Evolutionary conservation across 495 filamentous ascomycete genomes (phyloP), one percentile per base, ranked within the genome.

Genomic region (Xylaria scruposa): DNA sequence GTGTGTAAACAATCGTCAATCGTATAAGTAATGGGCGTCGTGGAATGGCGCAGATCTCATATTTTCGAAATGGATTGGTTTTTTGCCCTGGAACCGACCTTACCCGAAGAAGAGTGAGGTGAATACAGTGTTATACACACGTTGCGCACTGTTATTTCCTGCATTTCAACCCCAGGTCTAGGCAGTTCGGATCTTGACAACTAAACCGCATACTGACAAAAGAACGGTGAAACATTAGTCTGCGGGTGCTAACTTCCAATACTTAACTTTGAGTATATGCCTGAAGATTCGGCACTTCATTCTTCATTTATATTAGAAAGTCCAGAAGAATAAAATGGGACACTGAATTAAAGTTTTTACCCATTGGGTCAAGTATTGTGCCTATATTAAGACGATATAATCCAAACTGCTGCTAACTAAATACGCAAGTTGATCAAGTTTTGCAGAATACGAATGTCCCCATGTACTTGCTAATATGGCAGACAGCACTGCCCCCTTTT

Each of bases 401-500:
- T 56, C 5, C 53, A 56, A 19, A 13, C 13, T 56, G 3, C 13
- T 17, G n/a, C 26, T 29, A 1, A 29, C 8, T 17, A 31, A 4
- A 17, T 31, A 31, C 0, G 15, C 13, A 56, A 56, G 10, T 13
- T 2, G 4, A 31, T 26, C 51, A 54, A 26, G 24, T 26, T 54
- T 29, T 19, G 51, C 24, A 26, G 9, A 38, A 38, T 38, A 38
- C 36, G 36, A 38, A 54, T 31, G 26, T 53, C 12, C 24, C 21
- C 12, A 56, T 31, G 12, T 12, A 56, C 26, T 1, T 10, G 24
- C 13, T 56, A 56, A 17, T 29, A 17, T 31, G 53, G 10, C 15
- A 13, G 49, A 4, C 53, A 56, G 53, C 53, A 56, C 53, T 17
- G 53, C 33, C 58, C 54, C 58, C 54, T 60, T 60, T 38, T 19